Base-by-base conservation (phyloP, 345 rosid genomes). In the Corymbia maculata region DNA sequence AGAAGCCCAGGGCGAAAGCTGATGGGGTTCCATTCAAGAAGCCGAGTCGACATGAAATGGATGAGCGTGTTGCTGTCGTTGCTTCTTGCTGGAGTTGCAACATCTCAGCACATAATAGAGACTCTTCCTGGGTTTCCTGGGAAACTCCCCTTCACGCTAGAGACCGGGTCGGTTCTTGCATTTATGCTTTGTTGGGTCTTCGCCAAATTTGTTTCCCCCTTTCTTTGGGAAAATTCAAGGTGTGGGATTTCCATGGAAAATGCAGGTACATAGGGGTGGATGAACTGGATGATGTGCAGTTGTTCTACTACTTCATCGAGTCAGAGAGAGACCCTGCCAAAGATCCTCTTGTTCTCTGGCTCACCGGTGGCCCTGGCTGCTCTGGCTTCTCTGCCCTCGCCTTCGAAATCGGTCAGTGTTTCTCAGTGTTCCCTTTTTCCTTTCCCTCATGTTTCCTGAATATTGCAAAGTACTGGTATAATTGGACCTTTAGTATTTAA, bases 331-430 rank as follows among this genome's bases (percentile, higher is more conserved):
- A 88, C 86, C 92, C 94, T 5, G 26, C n/a, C 36, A n/a, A 7
- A 9, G 93, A 92, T 51, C 93, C 94, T 13, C 89, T 91, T 64
- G 50, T 92, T 90, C 88, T 92, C n/a, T 92, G 94, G 94, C 88
- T 91, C 55, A 89, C 93, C 7, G 94, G 93, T 13, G 93, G 93
- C 26, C 94, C 94, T 16, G 94, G 92, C 1, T 92, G 94, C 88
- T 92, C 94, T 51, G 93, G 91, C 51, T 92, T 92, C 86, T 92
- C 93, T 12, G 93, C 93, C 21, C 75, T 92, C 5, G 92, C 91
- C 32, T 92, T 86, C 32, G 94, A 92, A 89, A 92, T 64, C 36
- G 94, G 94, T 92, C n/a, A 66, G 90, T 87, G n/a, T 75, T 36
- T 21, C 82, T 75, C 12, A 2, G 82, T 42, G 47, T 36, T 36